phyloP scores from a whole-genome alignment of 345 rosid species.

The Salix viminalis region DNA sequence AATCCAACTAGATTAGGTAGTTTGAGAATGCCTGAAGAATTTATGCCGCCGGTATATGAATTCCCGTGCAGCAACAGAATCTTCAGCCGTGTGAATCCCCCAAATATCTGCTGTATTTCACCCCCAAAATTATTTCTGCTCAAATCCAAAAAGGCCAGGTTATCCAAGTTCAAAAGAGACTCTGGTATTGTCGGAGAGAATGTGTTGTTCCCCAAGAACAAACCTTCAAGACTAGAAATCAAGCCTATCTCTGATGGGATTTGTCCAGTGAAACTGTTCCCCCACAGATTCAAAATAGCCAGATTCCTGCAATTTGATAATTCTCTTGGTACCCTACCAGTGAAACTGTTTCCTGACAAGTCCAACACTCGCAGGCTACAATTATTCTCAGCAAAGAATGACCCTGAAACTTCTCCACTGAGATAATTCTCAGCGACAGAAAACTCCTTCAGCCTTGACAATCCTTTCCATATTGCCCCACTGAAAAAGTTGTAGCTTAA shows the following conservation, averaged over 20 bases:
- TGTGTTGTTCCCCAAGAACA: conserved; percentile 66
- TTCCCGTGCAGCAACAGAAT: conserved; percentile 58
- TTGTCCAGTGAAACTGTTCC: conserved; percentile 53
- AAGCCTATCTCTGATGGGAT: conserved; percentile 67
- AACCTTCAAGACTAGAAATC: conserved; percentile 48
- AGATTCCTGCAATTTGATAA: conserved; percentile 58
- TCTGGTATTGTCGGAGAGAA: conserved; percentile 60
- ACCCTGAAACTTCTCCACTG: conserved; percentile 36
- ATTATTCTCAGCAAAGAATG: conserved; percentile 37
- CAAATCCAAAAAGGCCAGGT: conserved; percentile 57
- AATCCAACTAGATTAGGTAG: conserved; percentile 47
- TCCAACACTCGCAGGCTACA: conserved; percentile 56
- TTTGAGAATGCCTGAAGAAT: conserved; percentile 63
- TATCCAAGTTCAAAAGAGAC: conserved; percentile 51
- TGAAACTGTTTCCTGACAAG: conserved; percentile 52
- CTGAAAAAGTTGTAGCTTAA: conserved; percentile 56
- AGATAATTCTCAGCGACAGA: conserved; percentile 52
- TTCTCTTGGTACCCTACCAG: conserved; percentile 43
- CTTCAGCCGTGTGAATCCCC: conserved; percentile 59
- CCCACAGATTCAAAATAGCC: conserved; percentile 50
- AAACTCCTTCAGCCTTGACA: conserved; percentile 51
- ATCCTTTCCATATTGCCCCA: conserved; percentile 56
- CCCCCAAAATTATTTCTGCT: conserved; percentile 68
- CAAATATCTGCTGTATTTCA: conserved; percentile 60
- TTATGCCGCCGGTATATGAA: conserved; percentile 53